Conservation (phyloP, 345 rosid genomes). For the Combretum micranthum region DNA sequence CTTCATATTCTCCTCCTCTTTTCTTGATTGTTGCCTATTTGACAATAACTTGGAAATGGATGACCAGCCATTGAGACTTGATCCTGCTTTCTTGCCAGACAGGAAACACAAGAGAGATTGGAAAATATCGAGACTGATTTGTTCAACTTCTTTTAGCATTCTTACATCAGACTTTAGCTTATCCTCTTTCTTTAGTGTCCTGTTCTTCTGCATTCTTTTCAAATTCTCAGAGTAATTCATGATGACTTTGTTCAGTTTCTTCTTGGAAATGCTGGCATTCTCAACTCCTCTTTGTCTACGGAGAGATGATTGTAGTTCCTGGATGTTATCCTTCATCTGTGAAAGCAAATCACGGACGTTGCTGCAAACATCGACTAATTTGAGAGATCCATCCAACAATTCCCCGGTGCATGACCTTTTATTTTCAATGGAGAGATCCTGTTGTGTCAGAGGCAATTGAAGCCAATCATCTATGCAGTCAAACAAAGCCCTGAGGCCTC, state of each 20-base stretch:
- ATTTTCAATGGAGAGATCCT: neutral
- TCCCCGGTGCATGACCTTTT: neutral
- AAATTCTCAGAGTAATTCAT: neutral
- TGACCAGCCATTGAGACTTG: neutral
- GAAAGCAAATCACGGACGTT: no score
- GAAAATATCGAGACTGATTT: neutral
- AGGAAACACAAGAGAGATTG: slow-evolving; percentile 2
- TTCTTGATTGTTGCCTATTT: no score
- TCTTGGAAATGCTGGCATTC: neutral
- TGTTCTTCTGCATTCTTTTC: neutral
- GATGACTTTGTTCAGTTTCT: neutral
- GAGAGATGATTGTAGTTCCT: slow-evolving; percentile 17
- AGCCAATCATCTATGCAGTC: slow-evolving; percentile 8
- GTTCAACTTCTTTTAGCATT: neutral
- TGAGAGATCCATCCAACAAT: slow-evolving; percentile 12
- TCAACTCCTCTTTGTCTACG: neutral
- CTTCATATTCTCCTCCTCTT: no score
- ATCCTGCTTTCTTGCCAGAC: neutral
- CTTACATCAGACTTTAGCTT: neutral
- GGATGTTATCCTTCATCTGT: no score
- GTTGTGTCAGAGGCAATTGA: slow-evolving; percentile 5
- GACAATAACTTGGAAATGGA: no score
- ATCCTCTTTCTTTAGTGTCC: neutral
- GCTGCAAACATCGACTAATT: neutral
- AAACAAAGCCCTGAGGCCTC: neutral